These are phyloP conservation scores for Comarum palustre DNA, from an alignment of 306 rosid species.

Conservation along the genomic window DNA sequence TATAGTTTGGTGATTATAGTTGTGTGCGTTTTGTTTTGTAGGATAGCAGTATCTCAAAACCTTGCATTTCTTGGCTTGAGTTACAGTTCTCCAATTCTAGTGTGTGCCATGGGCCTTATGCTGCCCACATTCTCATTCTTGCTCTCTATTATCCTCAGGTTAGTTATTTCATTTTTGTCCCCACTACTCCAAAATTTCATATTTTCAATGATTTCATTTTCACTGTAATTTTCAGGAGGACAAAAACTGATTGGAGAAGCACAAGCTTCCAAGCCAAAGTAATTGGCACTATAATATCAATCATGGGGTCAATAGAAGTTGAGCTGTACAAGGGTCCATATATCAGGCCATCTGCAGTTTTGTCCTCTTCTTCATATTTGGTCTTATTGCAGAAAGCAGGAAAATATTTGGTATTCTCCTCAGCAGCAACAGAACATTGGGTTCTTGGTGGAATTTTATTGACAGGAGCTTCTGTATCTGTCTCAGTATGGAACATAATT, in stretches of 20 bases:
- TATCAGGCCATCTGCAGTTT: conserved; percentile 38
- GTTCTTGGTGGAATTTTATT: conserved; percentile 65
- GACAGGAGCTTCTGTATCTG: conserved; percentile 54
- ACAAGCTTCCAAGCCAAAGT: conserved; percentile 41
- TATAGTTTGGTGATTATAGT: neutral
- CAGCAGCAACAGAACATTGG: conserved; percentile 61
- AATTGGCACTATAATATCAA: conserved; percentile 50
- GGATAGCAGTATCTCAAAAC: conserved; percentile 64
- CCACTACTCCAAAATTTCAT: neutral
- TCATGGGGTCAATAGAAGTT: conserved; percentile 52
- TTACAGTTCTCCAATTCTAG: conserved; percentile 74
- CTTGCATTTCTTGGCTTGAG: conserved; percentile 59
- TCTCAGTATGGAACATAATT: conserved; percentile 52
- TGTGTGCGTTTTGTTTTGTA: conserved; percentile 30
- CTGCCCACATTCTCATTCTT: conserved; percentile 59
- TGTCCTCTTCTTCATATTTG: conserved; percentile 24
- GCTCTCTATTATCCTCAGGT: conserved; percentile 60
- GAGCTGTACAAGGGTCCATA: conserved; percentile 61
- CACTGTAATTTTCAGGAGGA: conserved; percentile 32
- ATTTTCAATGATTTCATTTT: neutral
- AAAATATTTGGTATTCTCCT: conserved; percentile 45
- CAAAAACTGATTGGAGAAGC: conserved; percentile 41
- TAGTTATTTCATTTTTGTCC: neutral
- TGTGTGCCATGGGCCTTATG: conserved; percentile 67
- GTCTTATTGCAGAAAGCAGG: conserved; percentile 21